Evolutionary conservation across 108 stramenopile species (phyloP).

Genomic region (Nitzschia inconspicua): DNA sequence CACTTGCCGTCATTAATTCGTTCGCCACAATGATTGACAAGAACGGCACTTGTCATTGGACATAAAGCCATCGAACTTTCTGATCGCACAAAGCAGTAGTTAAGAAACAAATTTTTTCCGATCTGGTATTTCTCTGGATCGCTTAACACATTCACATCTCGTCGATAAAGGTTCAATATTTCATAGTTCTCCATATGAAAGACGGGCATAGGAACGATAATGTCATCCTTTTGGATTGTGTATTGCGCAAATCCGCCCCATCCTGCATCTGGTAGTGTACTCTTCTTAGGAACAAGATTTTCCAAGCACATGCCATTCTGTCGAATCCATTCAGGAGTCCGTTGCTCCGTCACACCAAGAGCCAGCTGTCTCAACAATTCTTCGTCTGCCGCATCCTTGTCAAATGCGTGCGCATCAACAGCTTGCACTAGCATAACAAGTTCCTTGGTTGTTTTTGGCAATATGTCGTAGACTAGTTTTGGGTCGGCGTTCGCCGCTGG

Average conservation of each 20-base stretch:
- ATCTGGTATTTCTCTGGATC: not conserved
- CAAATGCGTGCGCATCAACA: not conserved
- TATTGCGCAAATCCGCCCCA: conserved; percentile 70
- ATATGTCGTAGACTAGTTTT: not conserved
- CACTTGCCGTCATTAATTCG: not conserved
- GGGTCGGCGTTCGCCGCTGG: not conserved
- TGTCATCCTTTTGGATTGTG: conserved; percentile 16
- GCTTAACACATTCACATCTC: not conserved
- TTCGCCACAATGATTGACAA: conserved; percentile 27
- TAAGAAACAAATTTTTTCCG: conserved; percentile 31
- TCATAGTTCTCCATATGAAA: conserved; percentile 12
- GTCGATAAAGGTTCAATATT: conserved; percentile 1
- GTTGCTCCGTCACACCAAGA: conserved; percentile 4
- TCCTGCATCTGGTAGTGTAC: conserved; percentile 63
- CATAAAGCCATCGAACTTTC: conserved; percentile 61
- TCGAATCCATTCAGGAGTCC: conserved; percentile 36
- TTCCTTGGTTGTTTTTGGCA: not conserved
- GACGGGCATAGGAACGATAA: conserved; percentile 36
- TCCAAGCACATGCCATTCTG: conserved; percentile 43
- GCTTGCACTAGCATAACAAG: not conserved
- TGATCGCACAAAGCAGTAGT: conserved; percentile 67
- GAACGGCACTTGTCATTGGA: conserved; percentile 25
- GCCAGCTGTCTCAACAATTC: not conserved
- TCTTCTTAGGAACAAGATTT: conserved; percentile 28
- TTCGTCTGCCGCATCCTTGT: not conserved